These are phyloP conservation scores for Cutaneotrichosporon dermatis DNA, from an alignment of 1,284 basidiomycete species.

Conservation along the genomic window DNA sequence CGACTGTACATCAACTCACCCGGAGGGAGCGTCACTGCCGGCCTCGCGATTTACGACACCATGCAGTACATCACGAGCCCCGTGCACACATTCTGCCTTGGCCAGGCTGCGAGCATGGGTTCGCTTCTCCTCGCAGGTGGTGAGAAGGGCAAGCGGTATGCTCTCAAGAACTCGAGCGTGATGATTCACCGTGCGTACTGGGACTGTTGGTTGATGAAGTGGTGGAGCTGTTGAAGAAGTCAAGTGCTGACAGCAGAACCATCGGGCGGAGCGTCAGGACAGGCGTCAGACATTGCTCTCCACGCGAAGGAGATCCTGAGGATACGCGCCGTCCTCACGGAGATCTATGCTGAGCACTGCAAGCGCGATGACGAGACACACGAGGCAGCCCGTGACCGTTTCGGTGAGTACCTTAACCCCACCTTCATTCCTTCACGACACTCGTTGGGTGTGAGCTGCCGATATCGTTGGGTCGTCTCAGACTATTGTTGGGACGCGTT, in stretches of 20 bases:
- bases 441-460: too few species aligned
- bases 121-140: conserved; percentile 80
- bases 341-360: conserved; percentile 68
- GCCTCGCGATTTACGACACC: conserved; percentile 91
- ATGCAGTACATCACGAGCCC: conserved; percentile 81
- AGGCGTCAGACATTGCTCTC: conserved; percentile 89
- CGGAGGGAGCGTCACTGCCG: conserved; percentile 87
- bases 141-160: conserved; percentile 78
- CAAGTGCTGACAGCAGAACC: conserved; percentile 59
- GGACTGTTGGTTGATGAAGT: too few species aligned
- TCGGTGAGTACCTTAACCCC: conserved; percentile 57
- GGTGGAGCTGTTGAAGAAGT: too few species aligned
- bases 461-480: too few species aligned
- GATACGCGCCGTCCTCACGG: conserved; percentile 71
- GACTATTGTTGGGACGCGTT: too few species aligned
- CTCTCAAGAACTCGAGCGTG: conserved; percentile 83
- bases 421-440: neutral
- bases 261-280: conserved; percentile 85
- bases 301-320: conserved; percentile 89
- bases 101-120: conserved; percentile 90
- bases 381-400: conserved; percentile 63
- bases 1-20: conserved; percentile 93
- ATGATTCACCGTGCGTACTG: conserved; percentile 86
- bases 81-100: conserved; percentile 90
- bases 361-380: conserved; percentile 60